phyloP scores from a whole-genome alignment of 208 protist species.

The Crithidia sp. region DNA sequence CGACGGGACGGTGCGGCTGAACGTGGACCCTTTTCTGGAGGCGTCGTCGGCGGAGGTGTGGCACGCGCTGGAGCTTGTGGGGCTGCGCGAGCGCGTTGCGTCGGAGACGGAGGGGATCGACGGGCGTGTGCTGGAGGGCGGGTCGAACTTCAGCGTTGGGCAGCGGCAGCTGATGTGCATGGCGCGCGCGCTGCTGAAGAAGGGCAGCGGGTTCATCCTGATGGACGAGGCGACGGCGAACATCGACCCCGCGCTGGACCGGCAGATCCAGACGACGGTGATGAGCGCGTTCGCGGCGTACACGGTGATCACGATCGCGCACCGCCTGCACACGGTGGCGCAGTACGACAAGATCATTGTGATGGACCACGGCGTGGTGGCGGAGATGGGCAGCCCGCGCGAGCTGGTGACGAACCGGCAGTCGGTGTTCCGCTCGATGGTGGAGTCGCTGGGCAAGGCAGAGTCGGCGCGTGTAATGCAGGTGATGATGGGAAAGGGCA shows the following conservation, averaged over 20 bases:
- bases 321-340: constrained; percentile 80
- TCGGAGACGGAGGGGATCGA: constrained; percentile 31
- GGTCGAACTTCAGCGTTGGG: constrained; percentile 72
- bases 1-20: constrained; percentile 67
- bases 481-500: neutral
- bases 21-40: constrained; percentile 74
- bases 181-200: constrained; percentile 65
- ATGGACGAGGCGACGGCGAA: constrained; percentile 87
- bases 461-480: neutral
- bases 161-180: constrained; percentile 79
- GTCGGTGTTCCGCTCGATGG: constrained; percentile 52
- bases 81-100: constrained; percentile 41
- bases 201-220: constrained; percentile 61
- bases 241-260: constrained; percentile 71
- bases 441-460: constrained; percentile 35
- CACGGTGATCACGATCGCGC: constrained; percentile 85
- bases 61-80: constrained; percentile 50
- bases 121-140: constrained; percentile 56
- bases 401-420: constrained; percentile 40
- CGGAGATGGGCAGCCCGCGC: constrained; percentile 59
- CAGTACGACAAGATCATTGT: constrained; percentile 78
- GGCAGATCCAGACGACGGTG: constrained; percentile 65
- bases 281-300: constrained; percentile 54
- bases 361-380: constrained; percentile 70
- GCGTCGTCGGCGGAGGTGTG: constrained; percentile 29